Evolutionary conservation across 495 filamentous ascomycete genomes (phyloP), one percentile per base, ranked within the genome.

Genomic region (Penicillium diatomitis): DNA sequence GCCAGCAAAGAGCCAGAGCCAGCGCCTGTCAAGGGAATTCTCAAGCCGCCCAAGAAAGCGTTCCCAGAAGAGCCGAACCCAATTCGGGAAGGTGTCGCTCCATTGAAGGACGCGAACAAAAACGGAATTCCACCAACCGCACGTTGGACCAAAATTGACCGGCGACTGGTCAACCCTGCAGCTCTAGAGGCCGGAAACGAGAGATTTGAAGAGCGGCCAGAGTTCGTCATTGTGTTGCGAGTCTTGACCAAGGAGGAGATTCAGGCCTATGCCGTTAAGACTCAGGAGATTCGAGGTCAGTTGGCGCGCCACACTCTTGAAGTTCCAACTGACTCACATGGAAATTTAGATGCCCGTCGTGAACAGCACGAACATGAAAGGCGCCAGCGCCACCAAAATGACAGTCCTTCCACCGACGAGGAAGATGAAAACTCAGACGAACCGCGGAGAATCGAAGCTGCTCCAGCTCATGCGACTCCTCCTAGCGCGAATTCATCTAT

Each of bases 61-160:
- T 95, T 94, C 64, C 88, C 88, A 0, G 88, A 92, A 55, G 80
- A 94, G 32, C 75, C 79, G 0, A 79, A 84, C 44, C 81, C 84
- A 1, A 78, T 90, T n/a, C 72, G 88, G 29, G 88, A 94, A 59
- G 88, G 88, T n/a, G 88, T 92, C 9, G 86, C 87, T 4, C 88
- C 88, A 10, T 76, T 90, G 59, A 92, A 91, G 65, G 87, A 90
- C 45, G 82, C 85, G 42, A 65, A 72, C 48, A 85, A 87, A 65
- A 72, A 82, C 52, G 80, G 82, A 27, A 86, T 91, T 46, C 88
- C 88, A 5, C 71, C 81, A 0, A 84, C 82, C 33, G 88, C 88
- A 4, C 76, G 87, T 39, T 95, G 88, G 88, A 95, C 88, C 36
- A 95, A 90, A 73, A 86, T 95, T 59, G 85, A 83, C 63, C 78